Conservation (phyloP, 2,329 filamentous ascomycete genomes). For the Volutella citrinella region DNA sequence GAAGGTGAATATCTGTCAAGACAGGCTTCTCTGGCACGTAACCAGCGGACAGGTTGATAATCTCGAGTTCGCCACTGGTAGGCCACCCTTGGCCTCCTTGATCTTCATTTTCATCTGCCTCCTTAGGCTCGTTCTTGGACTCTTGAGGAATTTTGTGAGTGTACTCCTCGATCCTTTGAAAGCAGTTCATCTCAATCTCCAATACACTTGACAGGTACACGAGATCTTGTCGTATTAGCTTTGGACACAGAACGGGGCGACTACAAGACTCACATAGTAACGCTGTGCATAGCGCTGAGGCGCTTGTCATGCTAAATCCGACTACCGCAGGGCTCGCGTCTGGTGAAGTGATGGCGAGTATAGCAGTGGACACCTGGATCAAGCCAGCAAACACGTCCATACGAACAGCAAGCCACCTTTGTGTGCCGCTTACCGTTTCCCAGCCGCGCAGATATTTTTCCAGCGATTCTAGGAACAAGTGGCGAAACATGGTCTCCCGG, state of each 20-base stretch:
- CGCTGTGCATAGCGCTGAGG: constrained; percentile 2
- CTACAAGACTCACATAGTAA: constrained; percentile 3
- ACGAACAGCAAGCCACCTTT: constrained; percentile 7
- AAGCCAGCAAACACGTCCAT: constrained; percentile 7
- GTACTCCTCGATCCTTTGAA: constrained; percentile 4
- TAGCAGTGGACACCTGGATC: constrained; percentile 4
- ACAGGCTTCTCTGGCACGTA: constrained; percentile 3
- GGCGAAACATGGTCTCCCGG: neutral
- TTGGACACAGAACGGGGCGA: neutral
- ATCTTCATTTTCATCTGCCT: too few species aligned
- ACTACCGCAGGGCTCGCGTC: constrained; percentile 1
- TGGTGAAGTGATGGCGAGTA: neutral
- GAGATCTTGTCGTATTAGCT: neutral
- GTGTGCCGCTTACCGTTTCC: constrained; percentile 4
- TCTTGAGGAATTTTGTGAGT: constrained; percentile 4
- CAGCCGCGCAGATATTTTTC: constrained; percentile 5
- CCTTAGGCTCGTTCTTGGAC: neutral
- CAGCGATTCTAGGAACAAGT: neutral
- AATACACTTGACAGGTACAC: constrained; percentile 5
- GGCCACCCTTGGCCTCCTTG: too few species aligned
- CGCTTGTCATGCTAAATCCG: constrained; percentile 8
- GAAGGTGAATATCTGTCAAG: constrained; percentile 1
- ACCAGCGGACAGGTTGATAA: constrained; percentile 1
- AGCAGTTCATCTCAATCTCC: constrained; percentile 7
- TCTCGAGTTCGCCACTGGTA: neutral